phyloP scores from a whole-genome alignment of 179 eudicot genomes.

The Carnegiea gigantea region DNA sequence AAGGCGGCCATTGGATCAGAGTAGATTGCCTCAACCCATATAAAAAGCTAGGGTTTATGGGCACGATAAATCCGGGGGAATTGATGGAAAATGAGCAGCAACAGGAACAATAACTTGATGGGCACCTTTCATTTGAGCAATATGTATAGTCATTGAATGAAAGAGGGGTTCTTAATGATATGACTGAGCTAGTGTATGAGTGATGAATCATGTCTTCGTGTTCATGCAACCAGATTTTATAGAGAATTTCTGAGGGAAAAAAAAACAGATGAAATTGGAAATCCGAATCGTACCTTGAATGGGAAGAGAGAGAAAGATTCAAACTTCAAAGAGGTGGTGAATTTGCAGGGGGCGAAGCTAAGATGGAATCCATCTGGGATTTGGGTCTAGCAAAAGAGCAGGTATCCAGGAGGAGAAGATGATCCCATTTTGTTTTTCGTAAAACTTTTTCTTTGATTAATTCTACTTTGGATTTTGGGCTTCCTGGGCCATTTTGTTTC shows the following conservation, averaged over 20 bases:
- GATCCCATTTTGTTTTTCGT: neutral
- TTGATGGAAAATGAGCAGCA: constrained; percentile 31
- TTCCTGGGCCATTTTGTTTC: neutral
- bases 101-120: constrained; percentile 33
- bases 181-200: constrained; percentile 44
- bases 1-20: constrained; percentile 59
- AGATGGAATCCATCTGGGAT: constrained; percentile 17
- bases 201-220: constrained; percentile 39
- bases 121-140: constrained; percentile 37
- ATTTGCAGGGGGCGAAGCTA: constrained; percentile 3
- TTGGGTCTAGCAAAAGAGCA: neutral
- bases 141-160: constrained; percentile 37
- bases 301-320: neutral
- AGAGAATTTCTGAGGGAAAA: neutral
- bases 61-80: constrained; percentile 30
- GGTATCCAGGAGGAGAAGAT: neutral
- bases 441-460: neutral
- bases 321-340: constrained; percentile 10
- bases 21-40: constrained; percentile 75
- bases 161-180: constrained; percentile 47
- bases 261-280: constrained; percentile 2
- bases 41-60: constrained; percentile 46
- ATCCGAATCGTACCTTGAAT: neutral
- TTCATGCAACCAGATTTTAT: neutral
- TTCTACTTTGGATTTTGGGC: neutral